Evolutionary conservation across 805 yeast genomes (phyloP).

Genomic region (Lipomyces sp.): DNA sequence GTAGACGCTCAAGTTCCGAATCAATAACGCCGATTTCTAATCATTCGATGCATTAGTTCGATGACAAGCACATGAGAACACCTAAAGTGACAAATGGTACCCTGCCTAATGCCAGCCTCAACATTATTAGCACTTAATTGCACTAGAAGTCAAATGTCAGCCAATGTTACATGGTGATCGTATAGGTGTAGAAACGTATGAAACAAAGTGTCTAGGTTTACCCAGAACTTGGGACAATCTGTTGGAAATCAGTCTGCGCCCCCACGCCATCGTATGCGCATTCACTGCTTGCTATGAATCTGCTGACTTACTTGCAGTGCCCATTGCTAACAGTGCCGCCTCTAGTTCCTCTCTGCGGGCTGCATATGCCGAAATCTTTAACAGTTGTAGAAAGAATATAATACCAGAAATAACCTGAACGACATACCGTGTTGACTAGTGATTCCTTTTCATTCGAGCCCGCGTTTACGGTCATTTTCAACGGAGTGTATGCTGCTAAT

Average conservation of each 20-base stretch:
- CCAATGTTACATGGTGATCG: neutral
- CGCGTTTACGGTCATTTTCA: neutral
- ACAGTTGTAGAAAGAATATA: too few relatives aligned
- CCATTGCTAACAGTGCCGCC: neutral
- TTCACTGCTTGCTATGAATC: neutral
- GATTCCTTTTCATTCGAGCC: neutral
- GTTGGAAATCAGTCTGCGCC: neutral
- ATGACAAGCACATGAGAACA: neutral
- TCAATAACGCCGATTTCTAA: conserved; percentile 1
- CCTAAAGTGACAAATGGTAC: neutral
- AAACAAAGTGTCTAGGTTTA: neutral
- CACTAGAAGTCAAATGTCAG: neutral
- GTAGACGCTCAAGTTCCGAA: neutral
- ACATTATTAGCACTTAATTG: neutral
- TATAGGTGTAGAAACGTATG: neutral
- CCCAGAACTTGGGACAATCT: conserved; percentile 1
- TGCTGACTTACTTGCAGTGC: neutral
- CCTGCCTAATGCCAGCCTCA: conserved; percentile 1
- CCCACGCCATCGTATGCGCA: neutral
- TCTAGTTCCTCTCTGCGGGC: conserved; percentile 1
- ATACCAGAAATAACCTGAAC: neutral
- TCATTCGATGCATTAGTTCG: neutral
- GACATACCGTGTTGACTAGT: neutral
- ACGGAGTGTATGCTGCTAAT: neutral
- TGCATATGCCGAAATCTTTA: neutral